These are phyloP conservation scores for Cryptococcus sp. DNA, from an alignment of 1,284 basidiomycete genomes.

Conservation along the genomic window DNA sequence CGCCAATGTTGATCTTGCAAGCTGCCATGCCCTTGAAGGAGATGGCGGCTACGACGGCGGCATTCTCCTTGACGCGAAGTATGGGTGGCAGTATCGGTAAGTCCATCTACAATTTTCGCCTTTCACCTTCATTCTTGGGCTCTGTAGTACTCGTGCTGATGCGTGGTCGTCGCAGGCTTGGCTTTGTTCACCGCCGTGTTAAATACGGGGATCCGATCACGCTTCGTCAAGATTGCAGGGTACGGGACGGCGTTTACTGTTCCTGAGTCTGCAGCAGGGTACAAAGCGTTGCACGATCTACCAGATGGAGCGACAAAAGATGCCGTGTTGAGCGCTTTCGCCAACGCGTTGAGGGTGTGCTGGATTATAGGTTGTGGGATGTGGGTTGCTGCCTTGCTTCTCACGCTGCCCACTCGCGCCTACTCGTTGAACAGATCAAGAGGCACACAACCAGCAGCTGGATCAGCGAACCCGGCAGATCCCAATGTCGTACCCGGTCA, in stretches of 20 bases:
- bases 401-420: constrained; percentile 17
- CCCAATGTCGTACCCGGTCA: not conserved
- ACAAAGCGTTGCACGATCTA: constrained; percentile 37
- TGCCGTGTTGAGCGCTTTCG: constrained; percentile 40
- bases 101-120: constrained; percentile 14
- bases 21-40: constrained; percentile 50
- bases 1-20: constrained; percentile 44
- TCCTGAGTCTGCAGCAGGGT: constrained; percentile 38
- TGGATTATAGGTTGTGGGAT: constrained; percentile 29
- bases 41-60: constrained; percentile 48
- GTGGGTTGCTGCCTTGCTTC: constrained; percentile 15
- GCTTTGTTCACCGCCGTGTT: constrained; percentile 45
- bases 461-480: not conserved
- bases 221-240: constrained; percentile 35
- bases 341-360: constrained; percentile 30
- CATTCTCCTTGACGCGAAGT: constrained; percentile 38
- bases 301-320: constrained; percentile 28
- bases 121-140: not conserved
- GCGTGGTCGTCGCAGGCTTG: constrained; percentile 19
- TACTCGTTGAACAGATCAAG: constrained; percentile 19
- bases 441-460: constrained; percentile 3
- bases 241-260: constrained; percentile 38
- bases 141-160: not conserved
- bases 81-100: constrained; percentile 42
- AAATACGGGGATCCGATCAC: constrained; percentile 37